Evolutionary conservation across 1,139 yeast genomes (phyloP).

Genomic region (Candida sanyaensis): DNA sequence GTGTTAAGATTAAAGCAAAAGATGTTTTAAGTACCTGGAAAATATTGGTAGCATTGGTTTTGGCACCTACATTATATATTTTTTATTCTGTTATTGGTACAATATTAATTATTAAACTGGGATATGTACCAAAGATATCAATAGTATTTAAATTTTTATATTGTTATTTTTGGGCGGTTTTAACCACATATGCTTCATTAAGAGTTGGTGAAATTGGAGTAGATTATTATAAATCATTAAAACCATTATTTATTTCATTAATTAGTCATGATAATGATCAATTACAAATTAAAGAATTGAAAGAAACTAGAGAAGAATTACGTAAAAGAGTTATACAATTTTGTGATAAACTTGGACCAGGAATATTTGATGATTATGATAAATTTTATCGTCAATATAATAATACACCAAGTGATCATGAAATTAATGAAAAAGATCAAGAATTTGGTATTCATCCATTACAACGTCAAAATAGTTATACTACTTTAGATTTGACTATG

Average conservation of each 20-base stretch:
- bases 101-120: conserved; percentile 24
- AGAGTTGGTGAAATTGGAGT: conserved; percentile 45
- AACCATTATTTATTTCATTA: conserved; percentile 39
- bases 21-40: conserved; percentile 53
- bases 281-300: conserved; percentile 50
- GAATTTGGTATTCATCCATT: conserved; percentile 1
- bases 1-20: conserved; percentile 46
- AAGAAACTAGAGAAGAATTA: conserved; percentile 54
- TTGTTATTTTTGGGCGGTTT: conserved; percentile 41
- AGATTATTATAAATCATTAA: conserved; percentile 40
- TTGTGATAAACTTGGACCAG: conserved; percentile 75
- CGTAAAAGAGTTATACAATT: conserved; percentile 63
- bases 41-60: conserved; percentile 44
- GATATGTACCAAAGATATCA: conserved; percentile 10
- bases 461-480: conserved; percentile 12
- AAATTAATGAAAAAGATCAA: background rate
- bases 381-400: conserved; percentile 33
- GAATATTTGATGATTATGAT: conserved; percentile 67
- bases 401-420: conserved; percentile 13
- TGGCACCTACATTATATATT: conserved; percentile 45
- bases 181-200: conserved; percentile 45
- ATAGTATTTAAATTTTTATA: conserved; percentile 24
- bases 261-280: conserved; percentile 42
- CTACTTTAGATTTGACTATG: conserved; percentile 14
- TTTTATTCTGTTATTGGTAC: conserved; percentile 45